Percentiles rank a stretch among this genome's conserved stretches.
Evolutionary conservation across 768 basidiomycete genomes (phyloP).

Genomic region (Lactarius hatsudake): DNA sequence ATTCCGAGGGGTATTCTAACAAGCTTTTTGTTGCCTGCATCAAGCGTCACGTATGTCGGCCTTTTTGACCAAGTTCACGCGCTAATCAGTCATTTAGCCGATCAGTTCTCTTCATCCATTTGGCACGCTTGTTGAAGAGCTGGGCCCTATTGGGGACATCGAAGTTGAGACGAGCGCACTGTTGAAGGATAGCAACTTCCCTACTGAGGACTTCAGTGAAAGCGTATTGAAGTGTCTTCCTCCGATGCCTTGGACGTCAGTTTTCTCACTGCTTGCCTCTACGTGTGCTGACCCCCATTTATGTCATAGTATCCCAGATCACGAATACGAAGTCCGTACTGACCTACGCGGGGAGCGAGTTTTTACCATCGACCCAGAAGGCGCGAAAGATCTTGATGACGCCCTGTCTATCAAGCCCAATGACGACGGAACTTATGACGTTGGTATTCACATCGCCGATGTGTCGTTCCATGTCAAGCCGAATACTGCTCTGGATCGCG

Average conservation of each 20-base stretch:
- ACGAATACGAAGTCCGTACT: slow-evolving; percentile 82
- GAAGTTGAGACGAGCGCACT: slow-evolving; percentile 98
- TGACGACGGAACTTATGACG: slow-evolving; percentile 89
- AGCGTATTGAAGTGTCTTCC: slow-evolving; percentile 94
- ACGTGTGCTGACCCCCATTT: slow-evolving; percentile 24
- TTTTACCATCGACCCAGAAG: slow-evolving; percentile 90
- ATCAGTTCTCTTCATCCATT: slow-evolving; percentile 98
- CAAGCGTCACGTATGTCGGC: slow-evolving; percentile 83
- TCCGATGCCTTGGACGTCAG: slow-evolving; percentile 91
- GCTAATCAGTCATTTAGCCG: slow-evolving; percentile 47
- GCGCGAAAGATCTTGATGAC: slow-evolving; percentile 92
- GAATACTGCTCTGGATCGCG: slow-evolving; percentile 95
- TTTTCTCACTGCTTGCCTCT: slow-evolving; percentile 23
- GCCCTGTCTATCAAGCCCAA: slow-evolving; percentile 86
- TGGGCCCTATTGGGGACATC: slow-evolving; percentile 97
- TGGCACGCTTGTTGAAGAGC: slow-evolving; percentile 95
- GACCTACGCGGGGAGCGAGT: slow-evolving; percentile 82
- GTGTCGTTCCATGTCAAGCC: slow-evolving; percentile 94
- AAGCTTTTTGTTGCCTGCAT: slow-evolving; percentile 96
- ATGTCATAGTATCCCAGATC: slow-evolving; percentile 71
- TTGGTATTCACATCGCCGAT: slow-evolving; percentile 95
- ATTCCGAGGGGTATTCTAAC: slow-evolving; percentile 86
- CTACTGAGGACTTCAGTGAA: slow-evolving; percentile 94
- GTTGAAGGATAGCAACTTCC: slow-evolving; percentile 98
- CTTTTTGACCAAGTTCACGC: slow-evolving; percentile 18